Evolutionary conservation across 306 rosid genomes (phyloP).

Genomic region (Castanea crenata): DNA sequence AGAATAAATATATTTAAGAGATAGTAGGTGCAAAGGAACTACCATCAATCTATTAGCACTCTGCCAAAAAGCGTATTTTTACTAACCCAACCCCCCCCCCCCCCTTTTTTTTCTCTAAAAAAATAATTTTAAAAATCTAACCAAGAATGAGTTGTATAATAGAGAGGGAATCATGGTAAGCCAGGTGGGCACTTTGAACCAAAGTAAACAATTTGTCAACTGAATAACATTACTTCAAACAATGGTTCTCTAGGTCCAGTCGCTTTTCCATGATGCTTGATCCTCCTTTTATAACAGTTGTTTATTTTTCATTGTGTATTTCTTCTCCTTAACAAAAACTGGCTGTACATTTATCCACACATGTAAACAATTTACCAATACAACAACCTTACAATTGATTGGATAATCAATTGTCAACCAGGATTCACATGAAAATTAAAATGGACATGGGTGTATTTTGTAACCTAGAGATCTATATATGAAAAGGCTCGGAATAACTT

Average conservation of each 20-base stretch:
- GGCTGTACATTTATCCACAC: not conserved
- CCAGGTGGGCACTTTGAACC: not conserved
- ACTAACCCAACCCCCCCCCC: not conserved
- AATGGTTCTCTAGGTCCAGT: not conserved
- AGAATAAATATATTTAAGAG: not conserved
- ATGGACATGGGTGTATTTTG: not conserved
- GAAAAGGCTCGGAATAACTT: constrained; percentile 37
- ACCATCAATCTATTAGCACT: not conserved
- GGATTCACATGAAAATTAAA: not conserved
- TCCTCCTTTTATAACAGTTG: not conserved
- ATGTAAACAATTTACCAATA: not conserved
- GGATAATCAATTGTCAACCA: not conserved
- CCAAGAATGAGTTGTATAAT: not conserved
- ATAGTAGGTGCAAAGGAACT: not conserved
- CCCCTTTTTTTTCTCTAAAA: too few relatives aligned
- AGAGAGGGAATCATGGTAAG: not conserved
- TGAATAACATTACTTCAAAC: not conserved
- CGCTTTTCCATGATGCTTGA: not conserved
- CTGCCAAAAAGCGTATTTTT: not conserved
- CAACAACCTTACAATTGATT: not conserved
- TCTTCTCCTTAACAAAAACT: not conserved
- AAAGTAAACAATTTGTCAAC: not conserved
- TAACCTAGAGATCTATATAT: constrained; percentile 22
- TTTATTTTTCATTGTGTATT: not conserved
- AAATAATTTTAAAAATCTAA: too few relatives aligned